These are phyloP conservation scores for Protomyces inouyei DNA, from an alignment of 1,139 yeast genomes.

Conservation along the genomic window DNA sequence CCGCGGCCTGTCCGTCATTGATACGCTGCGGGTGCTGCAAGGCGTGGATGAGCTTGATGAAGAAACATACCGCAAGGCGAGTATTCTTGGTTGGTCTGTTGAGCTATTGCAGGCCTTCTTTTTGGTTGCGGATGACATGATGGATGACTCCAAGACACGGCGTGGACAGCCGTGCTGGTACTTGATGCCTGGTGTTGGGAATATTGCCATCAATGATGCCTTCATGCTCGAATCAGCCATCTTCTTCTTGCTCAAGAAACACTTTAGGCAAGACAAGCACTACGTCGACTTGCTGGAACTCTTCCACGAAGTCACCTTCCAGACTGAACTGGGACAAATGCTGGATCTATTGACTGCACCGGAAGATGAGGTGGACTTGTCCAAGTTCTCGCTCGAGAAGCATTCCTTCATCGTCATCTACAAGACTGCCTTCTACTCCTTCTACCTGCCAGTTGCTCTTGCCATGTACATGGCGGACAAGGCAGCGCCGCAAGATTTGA, in stretches of 20 bases:
- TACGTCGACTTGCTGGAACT: constrained; percentile 87
- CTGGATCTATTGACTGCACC: constrained; percentile 95
- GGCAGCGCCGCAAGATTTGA: constrained; percentile 62
- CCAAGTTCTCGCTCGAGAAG: constrained; percentile 77
- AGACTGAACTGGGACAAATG: constrained; percentile 95
- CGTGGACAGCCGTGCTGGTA: constrained; percentile 99
- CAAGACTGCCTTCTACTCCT: constrained; percentile 96
- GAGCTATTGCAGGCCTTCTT: constrained; percentile 95
- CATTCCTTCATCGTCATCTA: constrained; percentile 93
- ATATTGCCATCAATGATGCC: constrained; percentile 94
- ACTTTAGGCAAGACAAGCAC: constrained; percentile 74
- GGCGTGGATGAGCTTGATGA: constrained; percentile 58
- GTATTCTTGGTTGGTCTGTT: constrained; percentile 91
- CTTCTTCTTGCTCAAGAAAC: constrained; percentile 79
- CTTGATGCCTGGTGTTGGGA: constrained; percentile 40
- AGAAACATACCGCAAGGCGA: constrained; percentile 75
- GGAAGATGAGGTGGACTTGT: constrained; percentile 84
- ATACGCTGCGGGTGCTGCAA: constrained; percentile 79
- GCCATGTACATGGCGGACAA: constrained; percentile 93
- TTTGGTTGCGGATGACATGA: constrained; percentile 96
- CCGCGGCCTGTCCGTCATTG: constrained; percentile 93
- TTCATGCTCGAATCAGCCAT: constrained; percentile 96
- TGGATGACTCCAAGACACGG: constrained; percentile 96
- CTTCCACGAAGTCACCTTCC: constrained; percentile 72
- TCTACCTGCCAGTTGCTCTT: constrained; percentile 94